A percentile compares a stretch with the other conserved stretches of the same genome.
Conservation (phyloP, 2,329 filamentous ascomycete genomes). For the Epichloe typhina region DNA sequence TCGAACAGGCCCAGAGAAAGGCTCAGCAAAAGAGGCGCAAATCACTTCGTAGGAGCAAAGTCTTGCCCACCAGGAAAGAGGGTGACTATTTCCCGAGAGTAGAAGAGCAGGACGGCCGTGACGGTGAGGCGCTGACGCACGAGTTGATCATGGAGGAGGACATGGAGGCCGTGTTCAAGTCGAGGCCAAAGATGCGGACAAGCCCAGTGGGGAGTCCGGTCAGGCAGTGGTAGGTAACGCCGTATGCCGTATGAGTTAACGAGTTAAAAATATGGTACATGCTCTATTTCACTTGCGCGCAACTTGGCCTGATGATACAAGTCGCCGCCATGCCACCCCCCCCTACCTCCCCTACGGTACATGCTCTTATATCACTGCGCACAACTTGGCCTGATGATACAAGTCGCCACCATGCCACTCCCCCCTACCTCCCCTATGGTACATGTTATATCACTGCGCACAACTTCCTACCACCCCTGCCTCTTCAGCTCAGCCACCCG, state of each 20-base stretch:
- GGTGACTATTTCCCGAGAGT: slow-evolving; percentile 34
- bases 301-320: too few relatives aligned
- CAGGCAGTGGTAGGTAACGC: slow-evolving; percentile 17
- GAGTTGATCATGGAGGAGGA: slow-evolving; percentile 61
- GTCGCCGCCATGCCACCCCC: too few relatives aligned
- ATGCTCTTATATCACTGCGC: too few relatives aligned
- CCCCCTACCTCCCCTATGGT: too few relatives aligned
- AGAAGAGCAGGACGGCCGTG: slow-evolving; percentile 29
- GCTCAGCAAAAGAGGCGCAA: slow-evolving; percentile 43
- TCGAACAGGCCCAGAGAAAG: slow-evolving; percentile 46
- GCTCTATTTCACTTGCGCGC: too few relatives aligned
- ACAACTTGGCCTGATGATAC: too few relatives aligned
- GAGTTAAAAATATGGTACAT: background rate
- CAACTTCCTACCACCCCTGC: slow-evolving; percentile 56
- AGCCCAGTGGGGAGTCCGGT: slow-evolving; percentile 51
- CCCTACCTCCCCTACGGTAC: too few relatives aligned
- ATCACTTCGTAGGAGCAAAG: slow-evolving; percentile 34
- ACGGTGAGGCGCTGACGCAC: slow-evolving; percentile 44
- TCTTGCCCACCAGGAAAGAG: slow-evolving; percentile 23
- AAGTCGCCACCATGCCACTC: too few relatives aligned
- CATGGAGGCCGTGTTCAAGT: slow-evolving; percentile 74
- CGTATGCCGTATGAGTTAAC: background rate
- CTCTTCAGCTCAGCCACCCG: slow-evolving; percentile 57
- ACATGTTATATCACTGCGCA: too few relatives aligned
- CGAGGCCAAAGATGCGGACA: slow-evolving; percentile 63